These are phyloP conservation scores for Trypanosoma grayi DNA, from an alignment of 208 protist genomes.

Conservation along the genomic window DNA sequence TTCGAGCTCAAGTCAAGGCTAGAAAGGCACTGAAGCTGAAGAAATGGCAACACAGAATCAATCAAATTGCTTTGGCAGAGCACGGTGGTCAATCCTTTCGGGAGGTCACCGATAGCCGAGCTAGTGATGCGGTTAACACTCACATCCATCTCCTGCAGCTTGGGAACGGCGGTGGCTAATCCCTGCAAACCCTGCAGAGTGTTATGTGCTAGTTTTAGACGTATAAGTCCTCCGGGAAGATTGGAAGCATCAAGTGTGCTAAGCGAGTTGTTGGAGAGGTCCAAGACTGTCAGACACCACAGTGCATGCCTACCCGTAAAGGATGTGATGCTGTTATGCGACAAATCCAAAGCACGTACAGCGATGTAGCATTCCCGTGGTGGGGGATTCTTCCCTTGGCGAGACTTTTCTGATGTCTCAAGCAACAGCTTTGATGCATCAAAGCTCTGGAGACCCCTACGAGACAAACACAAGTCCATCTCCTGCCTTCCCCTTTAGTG, in stretches of 20 bases:
- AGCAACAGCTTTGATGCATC: slow-evolving; percentile 44
- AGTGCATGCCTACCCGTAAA: slow-evolving; percentile 61
- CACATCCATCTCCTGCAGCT: slow-evolving; percentile 53
- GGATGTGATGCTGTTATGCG: slow-evolving; percentile 64
- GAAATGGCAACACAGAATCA: slow-evolving; percentile 39
- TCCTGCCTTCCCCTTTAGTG: background rate
- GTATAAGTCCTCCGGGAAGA: slow-evolving; percentile 41
- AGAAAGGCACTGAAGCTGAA: slow-evolving; percentile 30
- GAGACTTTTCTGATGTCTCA: slow-evolving; percentile 17
- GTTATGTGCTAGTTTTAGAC: slow-evolving; percentile 62
- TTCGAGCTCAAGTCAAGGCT: slow-evolving; percentile 55
- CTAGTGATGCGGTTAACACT: slow-evolving; percentile 62
- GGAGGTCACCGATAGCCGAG: slow-evolving; percentile 35
- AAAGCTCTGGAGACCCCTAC: slow-evolving; percentile 66
- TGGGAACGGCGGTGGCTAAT: slow-evolving; percentile 35
- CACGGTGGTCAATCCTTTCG: slow-evolving; percentile 38
- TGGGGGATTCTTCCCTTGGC: slow-evolving; percentile 13
- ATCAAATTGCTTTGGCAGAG: slow-evolving; percentile 45
- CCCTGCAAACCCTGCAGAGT: slow-evolving; percentile 33
- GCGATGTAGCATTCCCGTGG: slow-evolving; percentile 14
- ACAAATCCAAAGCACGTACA: slow-evolving; percentile 56
- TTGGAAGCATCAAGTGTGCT: slow-evolving; percentile 29
- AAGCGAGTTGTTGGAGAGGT: slow-evolving; percentile 74
- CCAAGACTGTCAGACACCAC: slow-evolving; percentile 38
- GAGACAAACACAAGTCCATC: slow-evolving; percentile 77